phyloP scores from a whole-genome alignment of 2,329 filamentous ascomycete species.

The Daldinia sp. region DNA sequence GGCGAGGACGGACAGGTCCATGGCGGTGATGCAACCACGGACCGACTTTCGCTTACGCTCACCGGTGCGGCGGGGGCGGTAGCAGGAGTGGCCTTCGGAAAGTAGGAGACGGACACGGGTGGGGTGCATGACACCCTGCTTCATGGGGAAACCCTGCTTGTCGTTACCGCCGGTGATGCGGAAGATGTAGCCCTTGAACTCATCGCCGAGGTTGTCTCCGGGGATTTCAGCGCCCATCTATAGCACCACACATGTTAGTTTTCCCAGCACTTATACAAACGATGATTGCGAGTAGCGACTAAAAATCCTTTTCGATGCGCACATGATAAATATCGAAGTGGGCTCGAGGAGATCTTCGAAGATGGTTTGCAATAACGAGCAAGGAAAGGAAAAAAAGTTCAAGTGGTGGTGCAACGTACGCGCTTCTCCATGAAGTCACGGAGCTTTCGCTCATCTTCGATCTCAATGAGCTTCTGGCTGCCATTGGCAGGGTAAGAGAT shows the following conservation, averaged over 20 bases:
- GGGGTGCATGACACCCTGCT: slow-evolving; percentile 99
- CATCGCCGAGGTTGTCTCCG: slow-evolving; percentile 94
- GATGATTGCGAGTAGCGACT: neutral
- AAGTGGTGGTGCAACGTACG: slow-evolving; percentile 67
- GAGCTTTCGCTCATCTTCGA: slow-evolving; percentile 99
- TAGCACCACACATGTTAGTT: slow-evolving; percentile 48
- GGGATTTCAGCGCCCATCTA: slow-evolving; percentile 91
- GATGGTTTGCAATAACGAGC: slow-evolving; percentile 40
- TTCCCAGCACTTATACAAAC: slow-evolving; percentile 2
- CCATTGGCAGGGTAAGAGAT: slow-evolving; percentile 95
- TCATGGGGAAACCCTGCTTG: slow-evolving; percentile 99
- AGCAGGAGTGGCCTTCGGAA: slow-evolving; percentile 97
- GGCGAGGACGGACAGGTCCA: slow-evolving; percentile 93
- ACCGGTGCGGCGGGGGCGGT: slow-evolving; percentile 95
- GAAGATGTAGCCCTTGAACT: slow-evolving; percentile 99
- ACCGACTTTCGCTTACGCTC: slow-evolving; percentile 99
- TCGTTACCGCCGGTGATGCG: slow-evolving; percentile 99
- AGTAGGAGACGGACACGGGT: slow-evolving; percentile 98
- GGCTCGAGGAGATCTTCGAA: slow-evolving; percentile 44
- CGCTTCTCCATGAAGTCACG: slow-evolving; percentile 99
- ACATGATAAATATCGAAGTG: neutral
- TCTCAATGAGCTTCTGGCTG: slow-evolving; percentile 98
- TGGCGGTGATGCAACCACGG: slow-evolving; percentile 97
- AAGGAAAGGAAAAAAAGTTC: slow-evolving; percentile 24
- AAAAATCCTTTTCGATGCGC: neutral